Percentiles rank a stretch among this genome's conserved stretches.
Conservation (phyloP, 176 grass and related monocot species). For the Areca catechu region DNA sequence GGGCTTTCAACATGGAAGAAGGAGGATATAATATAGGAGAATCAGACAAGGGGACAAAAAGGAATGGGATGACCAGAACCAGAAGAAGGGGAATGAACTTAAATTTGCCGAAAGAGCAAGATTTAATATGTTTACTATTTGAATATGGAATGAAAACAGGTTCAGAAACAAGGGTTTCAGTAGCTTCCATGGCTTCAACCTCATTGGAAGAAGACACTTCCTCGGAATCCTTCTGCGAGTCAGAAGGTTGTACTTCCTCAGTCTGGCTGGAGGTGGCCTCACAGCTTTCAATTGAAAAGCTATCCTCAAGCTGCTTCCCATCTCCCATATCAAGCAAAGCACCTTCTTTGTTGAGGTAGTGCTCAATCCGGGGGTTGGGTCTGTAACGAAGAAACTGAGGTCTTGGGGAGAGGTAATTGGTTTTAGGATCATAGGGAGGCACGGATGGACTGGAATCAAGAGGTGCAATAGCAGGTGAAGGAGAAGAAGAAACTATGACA, state of each 20-base stretch:
- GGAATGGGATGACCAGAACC: slow-evolving; percentile 26
- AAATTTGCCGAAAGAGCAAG: slow-evolving; percentile 17
- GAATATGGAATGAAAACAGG: background rate
- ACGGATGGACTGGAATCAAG: slow-evolving; percentile 8
- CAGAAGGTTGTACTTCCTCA: slow-evolving; percentile 22
- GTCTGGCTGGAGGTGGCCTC: slow-evolving; percentile 12
- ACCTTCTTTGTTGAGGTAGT: slow-evolving; percentile 10
- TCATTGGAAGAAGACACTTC: slow-evolving; percentile 14
- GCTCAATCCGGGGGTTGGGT: slow-evolving; percentile 51
- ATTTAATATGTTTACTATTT: slow-evolving; percentile 13
- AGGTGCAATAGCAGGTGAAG: background rate
- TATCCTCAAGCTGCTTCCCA: slow-evolving; percentile 38
- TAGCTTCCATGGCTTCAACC: background rate
- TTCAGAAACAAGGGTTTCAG: background rate
- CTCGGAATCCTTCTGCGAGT: background rate
- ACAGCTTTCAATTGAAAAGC: slow-evolving; percentile 49
- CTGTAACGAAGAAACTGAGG: slow-evolving; percentile 80
- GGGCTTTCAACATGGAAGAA: slow-evolving; percentile 15
- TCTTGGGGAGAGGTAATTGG: slow-evolving; percentile 80
- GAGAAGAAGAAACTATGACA: background rate
- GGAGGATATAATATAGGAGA: slow-evolving; percentile 22
- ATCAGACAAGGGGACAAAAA: slow-evolving; percentile 31
- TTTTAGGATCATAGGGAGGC: slow-evolving; percentile 73
- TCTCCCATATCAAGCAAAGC: slow-evolving; percentile 6
- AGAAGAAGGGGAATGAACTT: slow-evolving; percentile 33